phyloP scores from a whole-genome alignment of 139 green algal genomes.

The Eudorina sp. region DNA sequence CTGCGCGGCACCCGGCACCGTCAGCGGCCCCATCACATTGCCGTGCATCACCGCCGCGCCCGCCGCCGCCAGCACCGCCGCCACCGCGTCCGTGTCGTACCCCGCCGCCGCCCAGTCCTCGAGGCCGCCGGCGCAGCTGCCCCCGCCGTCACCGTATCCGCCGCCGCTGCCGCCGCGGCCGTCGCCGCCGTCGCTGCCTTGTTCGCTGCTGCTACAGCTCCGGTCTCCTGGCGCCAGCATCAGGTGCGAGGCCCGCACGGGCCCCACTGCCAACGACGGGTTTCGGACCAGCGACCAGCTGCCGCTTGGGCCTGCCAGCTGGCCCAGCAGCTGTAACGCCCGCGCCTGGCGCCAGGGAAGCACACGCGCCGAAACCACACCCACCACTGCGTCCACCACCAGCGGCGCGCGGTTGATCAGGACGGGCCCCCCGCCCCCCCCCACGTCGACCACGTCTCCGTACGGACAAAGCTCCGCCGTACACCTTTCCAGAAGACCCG shows the following conservation, averaged over 20 bases:
- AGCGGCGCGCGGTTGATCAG: slow-evolving; percentile 21
- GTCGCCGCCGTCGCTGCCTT: background rate
- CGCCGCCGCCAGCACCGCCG: background rate
- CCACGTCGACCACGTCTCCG: background rate
- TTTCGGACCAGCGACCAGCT: background rate
- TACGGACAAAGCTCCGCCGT: background rate
- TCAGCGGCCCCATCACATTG: background rate
- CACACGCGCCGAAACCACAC: slow-evolving; percentile 13
- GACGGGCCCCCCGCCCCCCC: background rate
- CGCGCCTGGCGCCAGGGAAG: slow-evolving; percentile 5
- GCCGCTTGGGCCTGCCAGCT: background rate
- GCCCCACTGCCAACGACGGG: background rate
- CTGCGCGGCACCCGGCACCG: slow-evolving; percentile 19
- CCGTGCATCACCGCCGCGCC: background rate
- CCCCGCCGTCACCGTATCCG: background rate
- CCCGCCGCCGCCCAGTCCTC: slow-evolving; percentile 1
- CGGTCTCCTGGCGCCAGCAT: background rate
- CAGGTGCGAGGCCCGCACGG: background rate
- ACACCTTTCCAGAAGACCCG: background rate
- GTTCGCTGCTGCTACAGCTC: background rate
- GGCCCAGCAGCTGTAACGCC: slow-evolving; percentile 4
- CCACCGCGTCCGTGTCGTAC: slow-evolving; percentile 14
- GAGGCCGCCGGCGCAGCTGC: background rate
- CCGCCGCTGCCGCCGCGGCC: background rate
- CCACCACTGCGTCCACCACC: background rate